Evolutionary conservation across 2,329 filamentous ascomycete genomes (phyloP), one percentile per base, ranked within the genome.

Genomic region (Rosellinia necatrix): DNA sequence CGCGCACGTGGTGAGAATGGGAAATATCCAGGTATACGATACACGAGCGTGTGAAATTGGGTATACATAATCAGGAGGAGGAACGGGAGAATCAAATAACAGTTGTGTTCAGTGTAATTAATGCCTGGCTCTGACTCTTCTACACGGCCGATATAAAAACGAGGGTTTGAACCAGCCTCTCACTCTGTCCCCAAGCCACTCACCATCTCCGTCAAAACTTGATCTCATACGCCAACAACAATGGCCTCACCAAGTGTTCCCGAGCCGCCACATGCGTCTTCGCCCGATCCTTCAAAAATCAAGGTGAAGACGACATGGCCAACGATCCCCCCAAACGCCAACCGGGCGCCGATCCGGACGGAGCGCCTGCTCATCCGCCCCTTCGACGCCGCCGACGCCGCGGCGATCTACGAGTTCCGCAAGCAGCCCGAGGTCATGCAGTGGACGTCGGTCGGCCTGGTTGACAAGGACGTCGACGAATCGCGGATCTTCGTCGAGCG

Each of bases 381-480:
- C 2, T 70, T 82, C 34, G 64, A 65, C 1, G 68, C 76, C 15
- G 72, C 76, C 2, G 85, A 89, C 68, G 72, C 82, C 2, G 70
- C 73, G 1, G 78, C 73, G 6, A 58, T 85, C 13, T 73, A 83
- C 59, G 70, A 71, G 19, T 73, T 90, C 49, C 82, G 86, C 21
- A 75, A 74, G 12, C 76, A 86, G 66, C 76, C 78, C 4, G 83
- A 86, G 61, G 82, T 86, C 42, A 89, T 90, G 87, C 69, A 70
- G 51, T 86, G 80, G 76, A 85, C 85, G 49, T 50, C 59, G 3
- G 61, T 66, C 60, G 78, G 76, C 54, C 53, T 62, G 7, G 62
- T 72, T 7, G 80, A 86, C 70, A 58, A 64, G 49, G 72, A 78
- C 63, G 44, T 76, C 2, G 75, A 73, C 1, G 74, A 76, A 53